Evolutionary conservation across 192 early-diverging fungal species (phyloP).

Genomic region (Cetraspora pellucida): DNA sequence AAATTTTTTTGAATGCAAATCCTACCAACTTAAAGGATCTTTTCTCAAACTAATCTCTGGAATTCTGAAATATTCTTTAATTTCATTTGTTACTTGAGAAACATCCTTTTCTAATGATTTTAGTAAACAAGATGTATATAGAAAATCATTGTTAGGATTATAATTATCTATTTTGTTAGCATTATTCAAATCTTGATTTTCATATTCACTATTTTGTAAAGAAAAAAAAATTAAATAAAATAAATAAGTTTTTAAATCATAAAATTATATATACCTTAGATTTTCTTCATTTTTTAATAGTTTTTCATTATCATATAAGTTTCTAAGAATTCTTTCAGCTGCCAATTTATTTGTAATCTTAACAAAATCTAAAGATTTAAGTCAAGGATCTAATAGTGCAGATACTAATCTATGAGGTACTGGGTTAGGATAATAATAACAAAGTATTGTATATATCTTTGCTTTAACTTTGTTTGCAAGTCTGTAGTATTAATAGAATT

Average conservation of each 20-base stretch:
- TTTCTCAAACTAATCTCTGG: not conserved
- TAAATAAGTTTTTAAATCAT: too few species aligned
- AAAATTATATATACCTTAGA: not conserved
- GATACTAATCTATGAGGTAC: not conserved
- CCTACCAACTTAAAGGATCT: not conserved
- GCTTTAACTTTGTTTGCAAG: not conserved
- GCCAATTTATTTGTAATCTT: not conserved
- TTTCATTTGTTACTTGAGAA: not conserved
- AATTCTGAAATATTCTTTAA: not conserved
- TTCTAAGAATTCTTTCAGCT: not conserved
- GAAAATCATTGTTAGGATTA: not conserved
- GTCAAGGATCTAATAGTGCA: not conserved
- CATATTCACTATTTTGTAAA: not conserved
- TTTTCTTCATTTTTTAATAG: not conserved
- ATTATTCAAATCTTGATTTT: not conserved
- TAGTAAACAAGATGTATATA: not conserved
- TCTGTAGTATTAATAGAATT: not conserved
- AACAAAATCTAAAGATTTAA: not conserved
- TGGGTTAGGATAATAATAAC: not conserved
- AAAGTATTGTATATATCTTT: not conserved
- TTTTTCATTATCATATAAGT: not conserved
- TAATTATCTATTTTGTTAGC: not conserved
- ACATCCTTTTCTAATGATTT: not conserved
- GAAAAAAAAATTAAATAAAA: too few species aligned
- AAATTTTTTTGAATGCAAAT: not conserved